phyloP scores from a whole-genome alignment of 2,329 filamentous ascomycete species.

The Rhynchosporium secalis region DNA sequence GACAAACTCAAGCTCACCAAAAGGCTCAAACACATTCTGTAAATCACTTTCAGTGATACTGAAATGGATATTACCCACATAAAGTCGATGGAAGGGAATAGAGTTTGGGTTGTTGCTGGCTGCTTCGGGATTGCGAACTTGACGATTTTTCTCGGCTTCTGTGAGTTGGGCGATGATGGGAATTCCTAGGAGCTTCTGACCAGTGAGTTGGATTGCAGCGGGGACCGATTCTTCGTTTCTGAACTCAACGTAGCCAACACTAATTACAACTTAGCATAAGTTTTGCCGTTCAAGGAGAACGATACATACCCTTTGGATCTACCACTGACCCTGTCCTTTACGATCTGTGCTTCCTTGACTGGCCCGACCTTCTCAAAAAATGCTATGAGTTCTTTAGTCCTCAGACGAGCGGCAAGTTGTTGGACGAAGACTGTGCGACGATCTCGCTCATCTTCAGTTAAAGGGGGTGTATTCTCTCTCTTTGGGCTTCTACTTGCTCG shows the following conservation, averaged over 20 bases:
- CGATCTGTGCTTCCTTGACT: constrained; percentile 96
- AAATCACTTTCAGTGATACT: constrained; percentile 96
- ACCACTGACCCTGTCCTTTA: constrained; percentile 94
- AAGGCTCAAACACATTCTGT: constrained; percentile 94
- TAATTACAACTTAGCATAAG: constrained; percentile 48
- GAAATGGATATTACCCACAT: constrained; percentile 99
- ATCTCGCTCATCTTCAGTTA: constrained; percentile 94
- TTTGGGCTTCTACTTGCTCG: constrained; percentile 45
- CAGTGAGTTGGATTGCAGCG: constrained; percentile 94
- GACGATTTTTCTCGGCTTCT: constrained; percentile 98
- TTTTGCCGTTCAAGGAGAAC: constrained; percentile 2
- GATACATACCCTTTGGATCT: constrained; percentile 90
- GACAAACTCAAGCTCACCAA: constrained; percentile 96
- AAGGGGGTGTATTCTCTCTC: constrained; percentile 63
- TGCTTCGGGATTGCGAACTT: constrained; percentile 79
- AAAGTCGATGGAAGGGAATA: constrained; percentile 94
- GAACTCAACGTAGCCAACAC: constrained; percentile 99
- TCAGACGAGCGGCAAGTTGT: constrained; percentile 90
- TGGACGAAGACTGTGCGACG: constrained; percentile 97
- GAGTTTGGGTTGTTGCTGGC: constrained; percentile 71
- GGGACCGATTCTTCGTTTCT: constrained; percentile 92
- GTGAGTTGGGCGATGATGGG: constrained; percentile 98
- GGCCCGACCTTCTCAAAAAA: constrained; percentile 96
- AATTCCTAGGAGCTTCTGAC: constrained; percentile 97
- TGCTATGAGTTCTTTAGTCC: constrained; percentile 86